Evolutionary conservation across 208 protist genomes (phyloP), one percentile per base, ranked within the genome.

Genomic region (Strigomonas culicis): DNA sequence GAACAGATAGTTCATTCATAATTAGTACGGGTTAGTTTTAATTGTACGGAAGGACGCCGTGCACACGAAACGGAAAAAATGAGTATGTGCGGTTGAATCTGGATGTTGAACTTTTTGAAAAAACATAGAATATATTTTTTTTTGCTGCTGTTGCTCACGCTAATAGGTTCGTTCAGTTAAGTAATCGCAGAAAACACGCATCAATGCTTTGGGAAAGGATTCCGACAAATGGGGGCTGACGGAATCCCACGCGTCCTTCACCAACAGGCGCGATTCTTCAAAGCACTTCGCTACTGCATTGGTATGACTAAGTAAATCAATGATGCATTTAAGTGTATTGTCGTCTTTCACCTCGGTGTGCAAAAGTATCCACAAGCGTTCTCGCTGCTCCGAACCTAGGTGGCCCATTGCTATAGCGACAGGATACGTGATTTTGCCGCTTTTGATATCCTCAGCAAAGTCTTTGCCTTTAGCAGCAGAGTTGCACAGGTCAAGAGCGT

Each of bases 401-500:
- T 63, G 62, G 2, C 36, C 62, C 57, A 92, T 43, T 21, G 79
- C 74, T 32, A 82, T 73, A 8, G 72, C 75, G 2, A 87, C 72
- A 1, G 85, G 85, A 53, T 86, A 88, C 11, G 82, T 89, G 10
- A 92, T 72, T 63, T 92, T 88, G 0, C 80, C 74, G 19, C 74
- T 66, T 4, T 56, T 51, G 39, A 88, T 75, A 59, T 88, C 81
- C 50, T 86, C 82, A 1, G 55, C 74, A 1, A 65, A 41, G 28
- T 79, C 74, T 34, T 84, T 84, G 25, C 75, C 24, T 24, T 76
- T 44, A 4, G 66, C 69, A 19, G 74, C 72, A 66, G 84, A 82
- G 52, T 68, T 70, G 30, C 60, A 59, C 21, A 86, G 36, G 56
- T 83, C 79, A 8, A 81, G 50, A 17, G 72, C 81, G 63, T 92